A percentile compares a stretch with the other conserved stretches of the same genome.
These are phyloP conservation scores for Butyriboletus regius DNA, from an alignment of 1,284 basidiomycete species.

Conservation along the genomic window DNA sequence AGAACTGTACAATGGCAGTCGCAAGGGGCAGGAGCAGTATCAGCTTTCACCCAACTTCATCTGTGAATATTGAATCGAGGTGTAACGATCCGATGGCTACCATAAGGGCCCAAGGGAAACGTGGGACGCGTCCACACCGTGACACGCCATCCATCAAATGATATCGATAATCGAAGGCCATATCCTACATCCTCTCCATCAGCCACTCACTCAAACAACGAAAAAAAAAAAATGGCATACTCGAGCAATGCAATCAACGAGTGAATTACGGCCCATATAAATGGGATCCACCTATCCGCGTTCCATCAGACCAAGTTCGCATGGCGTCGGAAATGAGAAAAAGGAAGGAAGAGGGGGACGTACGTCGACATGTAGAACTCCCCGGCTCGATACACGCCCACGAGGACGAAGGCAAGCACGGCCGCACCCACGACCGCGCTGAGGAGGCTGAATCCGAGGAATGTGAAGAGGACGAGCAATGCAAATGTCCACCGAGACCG, in stretches of 20 bases:
- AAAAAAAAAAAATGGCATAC: slow-evolving; percentile 32
- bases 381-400: slow-evolving; percentile 62
- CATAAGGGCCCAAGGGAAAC: background rate
- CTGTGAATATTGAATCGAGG: background rate
- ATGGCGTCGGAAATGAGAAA: background rate
- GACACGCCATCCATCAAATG: slow-evolving; percentile 31
- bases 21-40: background rate
- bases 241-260: slow-evolving; percentile 61
- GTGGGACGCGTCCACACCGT: background rate
- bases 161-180: slow-evolving; percentile 55
- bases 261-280: slow-evolving; percentile 66
- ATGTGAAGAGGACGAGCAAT: slow-evolving; percentile 57
- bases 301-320: background rate
- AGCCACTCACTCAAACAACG: background rate
- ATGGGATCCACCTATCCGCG: slow-evolving; percentile 66
- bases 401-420: slow-evolving; percentile 63
- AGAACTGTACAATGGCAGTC: background rate
- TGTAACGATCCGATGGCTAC: background rate
- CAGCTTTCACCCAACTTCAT: background rate
- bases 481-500: slow-evolving; percentile 59
- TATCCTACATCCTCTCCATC: slow-evolving; percentile 33
- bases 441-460: slow-evolving; percentile 49
- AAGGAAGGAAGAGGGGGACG: slow-evolving; percentile 27
- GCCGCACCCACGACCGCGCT: slow-evolving; percentile 65
- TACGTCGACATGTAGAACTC: slow-evolving; percentile 75